Conservation (phyloP, 108 stramenopile species). For the Bacterosira constricta region DNA sequence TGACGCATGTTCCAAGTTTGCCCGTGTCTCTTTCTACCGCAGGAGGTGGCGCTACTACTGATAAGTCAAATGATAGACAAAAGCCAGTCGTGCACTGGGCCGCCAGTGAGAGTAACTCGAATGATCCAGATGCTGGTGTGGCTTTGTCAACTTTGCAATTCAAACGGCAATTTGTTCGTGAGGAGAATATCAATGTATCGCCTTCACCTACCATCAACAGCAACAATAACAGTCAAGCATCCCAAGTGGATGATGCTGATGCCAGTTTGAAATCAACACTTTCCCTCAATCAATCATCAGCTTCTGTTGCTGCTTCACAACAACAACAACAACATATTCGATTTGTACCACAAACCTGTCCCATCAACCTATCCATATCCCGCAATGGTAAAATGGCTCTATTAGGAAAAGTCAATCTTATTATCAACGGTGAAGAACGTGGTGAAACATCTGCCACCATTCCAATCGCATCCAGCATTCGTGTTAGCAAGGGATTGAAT, state of each 20-base stretch:
- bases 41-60: neutral
- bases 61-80: too few relatives aligned
- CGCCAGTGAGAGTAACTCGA: neutral
- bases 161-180: constrained; percentile 15
- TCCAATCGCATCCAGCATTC: constrained; percentile 5
- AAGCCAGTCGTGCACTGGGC: constrained; percentile 24
- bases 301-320: too few relatives aligned
- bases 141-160: constrained; percentile 26
- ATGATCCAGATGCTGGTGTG: constrained; percentile 6
- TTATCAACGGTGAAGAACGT: constrained; percentile 27
- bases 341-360: constrained; percentile 33
- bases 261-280: too few relatives aligned
- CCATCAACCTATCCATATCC: constrained; percentile 24
- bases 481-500: too few relatives aligned
- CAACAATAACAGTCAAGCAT: too few relatives aligned
- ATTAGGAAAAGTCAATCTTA: constrained; percentile 11
- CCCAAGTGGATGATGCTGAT: too few relatives aligned
- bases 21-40: neutral
- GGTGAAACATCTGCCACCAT: constrained; percentile 9
- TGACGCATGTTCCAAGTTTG: constrained; percentile 33
- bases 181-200: neutral
- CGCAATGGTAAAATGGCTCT: constrained; percentile 17
- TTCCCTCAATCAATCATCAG: too few relatives aligned
- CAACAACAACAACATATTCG: too few relatives aligned
- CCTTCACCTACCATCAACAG: too few relatives aligned